These are phyloP conservation scores for Xylaria telfairii DNA, from an alignment of 495 filamentous ascomycete species.

Conservation along the genomic window DNA sequence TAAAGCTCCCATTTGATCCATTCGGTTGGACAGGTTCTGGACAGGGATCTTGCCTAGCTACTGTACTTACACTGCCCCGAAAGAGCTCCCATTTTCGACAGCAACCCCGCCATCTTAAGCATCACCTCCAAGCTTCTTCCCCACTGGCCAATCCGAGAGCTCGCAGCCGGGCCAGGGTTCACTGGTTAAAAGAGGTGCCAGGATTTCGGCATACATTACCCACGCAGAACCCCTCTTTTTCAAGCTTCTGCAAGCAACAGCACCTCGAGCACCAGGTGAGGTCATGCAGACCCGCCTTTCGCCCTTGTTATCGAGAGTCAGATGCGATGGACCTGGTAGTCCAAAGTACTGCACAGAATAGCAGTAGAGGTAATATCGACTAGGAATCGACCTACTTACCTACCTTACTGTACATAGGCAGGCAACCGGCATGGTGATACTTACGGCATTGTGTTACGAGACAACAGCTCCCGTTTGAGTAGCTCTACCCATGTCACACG, in stretches of 20 bases:
- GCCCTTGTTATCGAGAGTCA: neutral
- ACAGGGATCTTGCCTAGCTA: neutral
- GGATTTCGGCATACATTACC: slow-evolving; percentile 36
- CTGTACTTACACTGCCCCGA: slow-evolving; percentile 14
- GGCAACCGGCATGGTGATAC: neutral
- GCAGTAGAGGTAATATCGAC: neutral
- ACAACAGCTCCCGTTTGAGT: slow-evolving; percentile 6
- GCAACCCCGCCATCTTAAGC: slow-evolving; percentile 31
- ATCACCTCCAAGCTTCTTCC: slow-evolving; percentile 23
- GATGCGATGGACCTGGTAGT: neutral
- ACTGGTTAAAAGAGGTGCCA: slow-evolving; percentile 11
- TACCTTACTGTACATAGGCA: neutral
- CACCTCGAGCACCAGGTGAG: slow-evolving; percentile 20
- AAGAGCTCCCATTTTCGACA: slow-evolving; percentile 23
- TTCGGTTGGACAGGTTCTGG: neutral
- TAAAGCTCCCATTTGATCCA: neutral
- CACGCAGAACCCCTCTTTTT: slow-evolving; percentile 40
- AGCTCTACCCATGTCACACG: slow-evolving; percentile 26
- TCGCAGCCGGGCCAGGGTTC: slow-evolving; percentile 20
- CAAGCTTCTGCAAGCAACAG: slow-evolving; percentile 31
- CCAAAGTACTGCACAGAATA: neutral
- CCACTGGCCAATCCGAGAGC: slow-evolving; percentile 34
- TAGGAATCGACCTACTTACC: neutral
- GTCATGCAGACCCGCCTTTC: slow-evolving; percentile 15
- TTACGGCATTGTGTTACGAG: slow-evolving; percentile 11